Base-by-base conservation (phyloP, 768 basidiomycete species). In the Trametes cingulata region DNA sequence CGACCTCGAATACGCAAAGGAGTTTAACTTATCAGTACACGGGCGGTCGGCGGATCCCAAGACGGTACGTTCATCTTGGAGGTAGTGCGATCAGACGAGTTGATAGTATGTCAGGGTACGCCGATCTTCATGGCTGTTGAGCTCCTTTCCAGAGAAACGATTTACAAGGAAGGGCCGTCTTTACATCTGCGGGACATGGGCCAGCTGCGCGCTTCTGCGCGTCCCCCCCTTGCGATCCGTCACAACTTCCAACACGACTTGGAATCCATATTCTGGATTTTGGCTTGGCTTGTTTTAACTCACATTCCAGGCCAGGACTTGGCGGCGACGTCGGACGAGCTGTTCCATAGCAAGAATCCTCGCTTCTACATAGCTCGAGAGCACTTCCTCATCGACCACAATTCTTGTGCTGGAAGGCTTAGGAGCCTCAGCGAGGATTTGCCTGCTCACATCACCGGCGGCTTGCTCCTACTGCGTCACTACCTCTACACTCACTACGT, bases 201-300 rank as follows among this genome's bases (percentile, higher is more conserved):
- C 29, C 29, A 33, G 29, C 29, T 33, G 29, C 29, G 29, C 29
- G 29, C 29, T 33, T 33, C 29, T 33, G 29, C 10, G 29, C 29
- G 6, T 33, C 10, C 29, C 29, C 29, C 29, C 12, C 19, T 36
- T 19, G 33, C 35, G 8, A 17, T 55, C 35, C 43, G 43, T 24
- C 53, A 55, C 53, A 55, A 45, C 33, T 55, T 55, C 35, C 43
- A 46, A 24, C 53, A 55, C 15, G 53, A 46, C 17, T 12, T 46
- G 43, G 53, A 55, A 35, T 55, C 53, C 53, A 27, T 55, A 20
- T 46, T 55, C 53, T 55, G 53, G 53, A 46, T 55, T n/a, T 6
- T 46, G 52, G 15, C 29, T 24, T 54, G 52, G 52, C 41, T 54
- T 20, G 27, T 43, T 24, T 42, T 43, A 41, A 54, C 52, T 7